phyloP scores from a whole-genome alignment of 305 asterid species.

The Fraxinus velutina region DNA sequence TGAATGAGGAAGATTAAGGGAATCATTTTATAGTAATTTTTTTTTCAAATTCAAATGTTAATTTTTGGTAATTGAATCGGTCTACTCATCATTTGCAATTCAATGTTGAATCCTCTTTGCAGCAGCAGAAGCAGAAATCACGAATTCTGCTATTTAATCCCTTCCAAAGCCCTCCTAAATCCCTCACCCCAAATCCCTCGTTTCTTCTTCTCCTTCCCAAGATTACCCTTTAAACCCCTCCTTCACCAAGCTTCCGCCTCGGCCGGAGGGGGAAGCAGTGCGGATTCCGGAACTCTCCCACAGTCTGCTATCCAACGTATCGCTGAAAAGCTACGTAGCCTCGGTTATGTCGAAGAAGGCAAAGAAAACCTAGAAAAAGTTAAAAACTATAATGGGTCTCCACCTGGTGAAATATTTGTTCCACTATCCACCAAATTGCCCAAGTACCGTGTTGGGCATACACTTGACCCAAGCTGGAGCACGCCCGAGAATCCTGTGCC shows the following conservation, averaged over 20 bases:
- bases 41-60: not conserved
- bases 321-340: constrained; percentile 84
- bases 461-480: constrained; percentile 95
- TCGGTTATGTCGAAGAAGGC: constrained; percentile 66
- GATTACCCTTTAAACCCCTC: constrained; percentile 22
- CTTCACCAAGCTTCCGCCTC: constrained; percentile 42
- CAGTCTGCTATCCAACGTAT: constrained; percentile 72
- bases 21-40: not conserved
- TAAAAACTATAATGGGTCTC: constrained; percentile 24
- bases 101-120: not conserved
- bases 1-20: not conserved
- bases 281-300: constrained; percentile 42
- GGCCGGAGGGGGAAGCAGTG: constrained; percentile 20
- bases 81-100: not conserved
- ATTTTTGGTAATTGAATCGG: not conserved
- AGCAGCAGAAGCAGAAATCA: not conserved
- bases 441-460: constrained; percentile 79
- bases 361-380: constrained; percentile 25
- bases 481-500: constrained; percentile 93
- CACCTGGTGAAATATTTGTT: constrained; percentile 81
- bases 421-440: constrained; percentile 73
- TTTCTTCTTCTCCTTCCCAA: constrained; percentile 25
- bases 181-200: constrained; percentile 23
- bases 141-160: constrained; percentile 17
- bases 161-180: constrained; percentile 33